phyloP scores from a whole-genome alignment of 768 basidiomycete species.

The Kwoniella shandongensis region DNA sequence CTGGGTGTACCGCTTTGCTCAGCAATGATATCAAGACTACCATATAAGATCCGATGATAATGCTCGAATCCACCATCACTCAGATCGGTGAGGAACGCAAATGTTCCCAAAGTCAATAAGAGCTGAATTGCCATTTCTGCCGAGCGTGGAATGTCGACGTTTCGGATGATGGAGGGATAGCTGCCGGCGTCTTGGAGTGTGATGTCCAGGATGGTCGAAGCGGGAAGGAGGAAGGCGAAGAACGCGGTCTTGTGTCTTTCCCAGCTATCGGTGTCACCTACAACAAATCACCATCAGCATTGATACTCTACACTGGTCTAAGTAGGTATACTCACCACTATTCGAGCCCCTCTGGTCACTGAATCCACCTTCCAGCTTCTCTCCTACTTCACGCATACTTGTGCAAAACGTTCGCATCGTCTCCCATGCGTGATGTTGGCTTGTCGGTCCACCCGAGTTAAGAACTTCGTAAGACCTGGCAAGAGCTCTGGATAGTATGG shows the following conservation, averaged over 20 bases:
- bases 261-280: conserved; percentile 7
- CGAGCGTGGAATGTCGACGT: background rate
- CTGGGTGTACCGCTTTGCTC: conserved; percentile 1
- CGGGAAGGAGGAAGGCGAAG: conserved; percentile 25
- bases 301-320: background rate
- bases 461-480: conserved; percentile 18
- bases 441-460: conserved; percentile 25
- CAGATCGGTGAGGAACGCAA: conserved; percentile 14
- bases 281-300: background rate
- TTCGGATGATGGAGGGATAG: background rate
- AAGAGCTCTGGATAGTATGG: conserved; percentile 7
- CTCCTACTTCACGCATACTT: background rate
- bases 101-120: conserved; percentile 15
- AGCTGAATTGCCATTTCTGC: conserved; percentile 4
- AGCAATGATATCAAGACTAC: conserved; percentile 26
- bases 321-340: background rate
- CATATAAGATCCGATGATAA: conserved; percentile 30
- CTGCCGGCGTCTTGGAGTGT: background rate
- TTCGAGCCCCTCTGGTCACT: background rate
- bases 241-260: conserved; percentile 20
- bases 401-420: conserved; percentile 18
- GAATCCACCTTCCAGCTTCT: background rate
- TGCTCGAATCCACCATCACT: conserved; percentile 22
- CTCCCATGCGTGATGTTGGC: conserved; percentile 7
- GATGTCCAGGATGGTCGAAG: conserved; percentile 21